These are phyloP conservation scores for Capniomyces stellatus DNA, from an alignment of 371 early-diverging fungal genomes.

Conservation along the genomic window DNA sequence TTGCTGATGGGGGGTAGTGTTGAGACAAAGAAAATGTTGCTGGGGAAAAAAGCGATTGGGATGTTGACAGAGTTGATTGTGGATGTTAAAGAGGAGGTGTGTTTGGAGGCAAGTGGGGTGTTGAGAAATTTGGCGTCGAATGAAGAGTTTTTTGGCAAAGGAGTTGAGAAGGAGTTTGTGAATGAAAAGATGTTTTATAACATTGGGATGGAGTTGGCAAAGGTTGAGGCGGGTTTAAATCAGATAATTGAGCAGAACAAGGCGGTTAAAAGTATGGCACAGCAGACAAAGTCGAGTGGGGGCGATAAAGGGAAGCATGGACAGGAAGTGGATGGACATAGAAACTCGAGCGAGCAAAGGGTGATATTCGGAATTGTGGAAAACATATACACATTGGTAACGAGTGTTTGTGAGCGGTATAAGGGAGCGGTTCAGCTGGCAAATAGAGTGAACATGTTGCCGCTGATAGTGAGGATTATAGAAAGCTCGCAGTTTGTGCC, in stretches of 20 bases:
- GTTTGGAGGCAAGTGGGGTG: slow-evolving; percentile 60
- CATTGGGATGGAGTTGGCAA: not conserved
- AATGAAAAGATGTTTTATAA: not conserved
- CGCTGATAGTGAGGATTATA: too few relatives aligned
- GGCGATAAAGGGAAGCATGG: slow-evolving; percentile 17
- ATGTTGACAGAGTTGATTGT: slow-evolving; percentile 45
- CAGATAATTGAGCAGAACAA: slow-evolving; percentile 13
- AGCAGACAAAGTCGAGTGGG: slow-evolving; percentile 4
- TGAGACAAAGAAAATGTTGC: slow-evolving; percentile 42
- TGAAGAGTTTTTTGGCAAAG: slow-evolving; percentile 24
- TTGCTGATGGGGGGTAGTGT: slow-evolving; percentile 35
- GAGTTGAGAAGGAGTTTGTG: not conserved
- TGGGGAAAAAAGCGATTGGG: slow-evolving; percentile 47
- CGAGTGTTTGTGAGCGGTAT: not conserved
- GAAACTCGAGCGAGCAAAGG: slow-evolving; percentile 5
- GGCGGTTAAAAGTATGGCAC: slow-evolving; percentile 9
- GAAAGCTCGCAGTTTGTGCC: too few relatives aligned
- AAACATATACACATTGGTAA: not conserved
- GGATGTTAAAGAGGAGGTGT: slow-evolving; percentile 51
- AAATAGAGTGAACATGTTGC: too few relatives aligned
- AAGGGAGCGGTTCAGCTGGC: not conserved
- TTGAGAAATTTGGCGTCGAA: slow-evolving; percentile 28
- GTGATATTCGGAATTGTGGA: not conserved
- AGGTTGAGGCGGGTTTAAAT: slow-evolving; percentile 8
- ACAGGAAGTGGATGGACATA: slow-evolving; percentile 3